Conservation (phyloP, 179 eudicot species). For the Drosera spatulata region DNA sequence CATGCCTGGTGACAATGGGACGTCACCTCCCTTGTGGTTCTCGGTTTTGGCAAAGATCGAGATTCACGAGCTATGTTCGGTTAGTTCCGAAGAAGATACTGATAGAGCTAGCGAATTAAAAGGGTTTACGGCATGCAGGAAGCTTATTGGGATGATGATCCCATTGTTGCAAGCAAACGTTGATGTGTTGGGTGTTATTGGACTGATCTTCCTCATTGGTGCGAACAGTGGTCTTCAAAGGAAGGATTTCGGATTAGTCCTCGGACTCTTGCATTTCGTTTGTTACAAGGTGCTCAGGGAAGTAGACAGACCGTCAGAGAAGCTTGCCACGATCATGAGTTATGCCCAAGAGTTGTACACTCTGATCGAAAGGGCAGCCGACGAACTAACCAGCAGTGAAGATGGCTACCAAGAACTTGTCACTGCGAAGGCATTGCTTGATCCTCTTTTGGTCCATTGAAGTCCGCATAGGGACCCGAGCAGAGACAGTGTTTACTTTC, state of each 20-base stretch:
- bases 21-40: slow-evolving; percentile 47
- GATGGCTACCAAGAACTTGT: slow-evolving; percentile 28
- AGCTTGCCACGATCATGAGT: slow-evolving; percentile 31
- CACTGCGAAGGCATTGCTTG: slow-evolving; percentile 41
- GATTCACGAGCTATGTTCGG: slow-evolving; percentile 34
- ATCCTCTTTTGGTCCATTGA: slow-evolving; percentile 35
- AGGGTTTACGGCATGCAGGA: slow-evolving; percentile 46
- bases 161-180: slow-evolving; percentile 28
- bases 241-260: slow-evolving; percentile 43
- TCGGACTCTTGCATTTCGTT: slow-evolving; percentile 54
- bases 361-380: slow-evolving; percentile 35
- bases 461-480: too few relatives aligned
- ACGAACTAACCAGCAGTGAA: slow-evolving; percentile 22
- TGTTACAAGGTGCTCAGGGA: slow-evolving; percentile 33
- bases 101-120: slow-evolving; percentile 16
- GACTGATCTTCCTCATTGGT: slow-evolving; percentile 33
- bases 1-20: slow-evolving; percentile 20
- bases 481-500: too few relatives aligned
- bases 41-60: slow-evolving; percentile 51
- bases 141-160: slow-evolving; percentile 36
- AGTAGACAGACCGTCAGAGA: slow-evolving; percentile 9
- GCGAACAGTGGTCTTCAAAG: slow-evolving; percentile 31
- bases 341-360: slow-evolving; percentile 39
- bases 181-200: slow-evolving; percentile 47
- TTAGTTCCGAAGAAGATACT: slow-evolving; percentile 30